A percentile compares a stretch with the other conserved stretches of the same genome.
Evolutionary conservation across 2,329 filamentous ascomycete species (phyloP).

Genomic region (Calonectria henricotiae): DNA sequence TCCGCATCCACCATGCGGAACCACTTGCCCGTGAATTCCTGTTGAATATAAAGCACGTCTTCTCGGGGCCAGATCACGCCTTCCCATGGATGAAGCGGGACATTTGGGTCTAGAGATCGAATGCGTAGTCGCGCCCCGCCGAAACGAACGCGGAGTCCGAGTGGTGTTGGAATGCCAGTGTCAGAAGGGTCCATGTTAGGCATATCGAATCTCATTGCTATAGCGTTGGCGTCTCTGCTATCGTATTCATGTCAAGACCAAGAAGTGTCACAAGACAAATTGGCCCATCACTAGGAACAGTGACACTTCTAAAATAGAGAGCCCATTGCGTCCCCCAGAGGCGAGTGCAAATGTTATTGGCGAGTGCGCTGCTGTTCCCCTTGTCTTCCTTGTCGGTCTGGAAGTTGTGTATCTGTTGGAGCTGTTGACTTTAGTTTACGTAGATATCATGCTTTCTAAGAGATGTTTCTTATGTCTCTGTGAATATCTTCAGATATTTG

Average conservation of each 20-base stretch:
- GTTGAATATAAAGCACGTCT: conserved; percentile 4
- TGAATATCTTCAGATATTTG: conserved; percentile 18
- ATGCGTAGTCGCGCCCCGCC: not conserved
- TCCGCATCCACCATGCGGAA: conserved; percentile 8
- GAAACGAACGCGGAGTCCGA: conserved; percentile 11
- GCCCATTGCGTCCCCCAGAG: conserved; percentile 10
- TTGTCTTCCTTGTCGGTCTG: too few species aligned
- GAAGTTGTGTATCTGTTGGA: conserved; percentile 1
- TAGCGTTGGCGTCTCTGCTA: not conserved
- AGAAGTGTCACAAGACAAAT: conserved; percentile 4
- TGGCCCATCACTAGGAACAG: not conserved
- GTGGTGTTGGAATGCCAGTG: conserved; percentile 1
- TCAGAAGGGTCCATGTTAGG: not conserved
- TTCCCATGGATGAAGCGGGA: conserved; percentile 14
- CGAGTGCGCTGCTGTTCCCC: too few species aligned
- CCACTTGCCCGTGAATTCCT: conserved; percentile 1
- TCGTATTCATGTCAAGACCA: not conserved
- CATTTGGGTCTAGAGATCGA: not conserved
- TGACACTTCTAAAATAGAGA: conserved; percentile 19
- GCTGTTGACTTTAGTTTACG: not conserved
- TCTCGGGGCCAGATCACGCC: not conserved
- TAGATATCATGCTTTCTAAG: not conserved
- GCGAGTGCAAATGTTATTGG: not conserved
- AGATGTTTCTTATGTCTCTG: not conserved
- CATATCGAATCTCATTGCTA: conserved; percentile 9